Base-by-base conservation (phyloP, 169 alveolate genomes). In the Plasmodium chabaudi region DNA sequence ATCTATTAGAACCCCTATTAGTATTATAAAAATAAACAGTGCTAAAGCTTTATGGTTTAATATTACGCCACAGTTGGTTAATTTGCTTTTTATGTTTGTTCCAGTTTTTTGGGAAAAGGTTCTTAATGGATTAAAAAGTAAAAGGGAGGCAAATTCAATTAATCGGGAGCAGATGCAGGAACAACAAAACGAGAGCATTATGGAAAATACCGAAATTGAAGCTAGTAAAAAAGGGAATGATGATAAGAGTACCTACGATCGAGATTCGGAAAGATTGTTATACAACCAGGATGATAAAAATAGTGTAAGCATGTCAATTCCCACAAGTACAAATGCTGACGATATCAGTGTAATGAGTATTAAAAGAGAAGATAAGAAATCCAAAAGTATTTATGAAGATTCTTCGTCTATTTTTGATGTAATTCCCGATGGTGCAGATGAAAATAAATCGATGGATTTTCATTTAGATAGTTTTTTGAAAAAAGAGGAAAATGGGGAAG, bases 31-130 rank as follows among this genome's bases (percentile, higher is more conserved):
- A 72, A 63, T 95, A 17, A 75, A 93, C 46, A 89, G 96, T 71
- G 88, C 70, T 55, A 89, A 92, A 10, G 95, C 94, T 56, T 77
- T 95, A 21, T 87, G 95, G 94, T 89, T 94, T 34, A 95, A 95
- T 92, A 77, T 93, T 73, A 95, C 97, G 1, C 97, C 97, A 17
- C 95, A 93, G 88, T 86, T 95, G 42, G 93, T 96, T 82, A 94
- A 94, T 65, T 86, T 95, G 59, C 91, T 95, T 17, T 72, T 94
- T 25, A 82, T 95, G 92, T 94, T 95, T 67, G 68, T 94, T 17
- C 97, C 97, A 10, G 93, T 94, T 23, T 93, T 95, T 51, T 49
- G 88, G 27, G 93, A 72, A 9, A 90, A 93, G 71, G 88, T 90
- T 17, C 69, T 72, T 7, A 92, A 82, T 27, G 93, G 93, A 9